These are phyloP conservation scores for Ulmus americana DNA, from an alignment of 331 rosid genomes.

Conservation along the genomic window DNA sequence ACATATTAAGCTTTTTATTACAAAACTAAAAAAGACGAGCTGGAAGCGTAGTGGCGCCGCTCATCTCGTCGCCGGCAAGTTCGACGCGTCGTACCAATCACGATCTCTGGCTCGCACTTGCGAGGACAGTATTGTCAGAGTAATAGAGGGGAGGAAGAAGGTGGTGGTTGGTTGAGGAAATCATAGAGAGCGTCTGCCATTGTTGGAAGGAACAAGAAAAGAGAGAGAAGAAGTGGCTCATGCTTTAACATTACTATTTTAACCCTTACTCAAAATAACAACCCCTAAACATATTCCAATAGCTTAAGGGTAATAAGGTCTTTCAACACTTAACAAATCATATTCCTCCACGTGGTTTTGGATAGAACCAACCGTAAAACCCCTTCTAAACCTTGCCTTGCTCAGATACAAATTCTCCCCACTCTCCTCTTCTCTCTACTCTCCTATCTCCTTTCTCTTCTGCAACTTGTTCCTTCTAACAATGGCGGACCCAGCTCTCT, in stretches of 20 bases:
- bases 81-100: neutral
- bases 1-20: too few species aligned
- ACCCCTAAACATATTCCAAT: too few species aligned
- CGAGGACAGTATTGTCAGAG: conserved; percentile 62
- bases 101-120: conserved; percentile 40
- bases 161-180: conserved; percentile 23
- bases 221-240: neutral
- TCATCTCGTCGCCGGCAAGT: neutral
- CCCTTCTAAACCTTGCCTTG: too few species aligned
- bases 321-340: too few species aligned
- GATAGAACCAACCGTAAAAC: too few species aligned
- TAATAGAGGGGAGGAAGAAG: conserved; percentile 29
- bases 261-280: neutral
- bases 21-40: neutral
- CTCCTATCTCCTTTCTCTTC: too few species aligned
- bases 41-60: neutral
- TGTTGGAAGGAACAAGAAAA: neutral
- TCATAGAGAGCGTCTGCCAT: conserved; percentile 46
- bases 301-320: too few species aligned
- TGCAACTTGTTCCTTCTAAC: too few species aligned
- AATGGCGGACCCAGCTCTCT: too few species aligned
- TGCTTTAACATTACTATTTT: neutral
- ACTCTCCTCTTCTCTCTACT: too few species aligned
- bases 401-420: too few species aligned
- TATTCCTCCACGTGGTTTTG: too few species aligned